A percentile compares a stretch with the other conserved stretches of the same genome.
Conservation (phyloP, 2,329 filamentous ascomycete species). For the Orbilia oligospora region DNA sequence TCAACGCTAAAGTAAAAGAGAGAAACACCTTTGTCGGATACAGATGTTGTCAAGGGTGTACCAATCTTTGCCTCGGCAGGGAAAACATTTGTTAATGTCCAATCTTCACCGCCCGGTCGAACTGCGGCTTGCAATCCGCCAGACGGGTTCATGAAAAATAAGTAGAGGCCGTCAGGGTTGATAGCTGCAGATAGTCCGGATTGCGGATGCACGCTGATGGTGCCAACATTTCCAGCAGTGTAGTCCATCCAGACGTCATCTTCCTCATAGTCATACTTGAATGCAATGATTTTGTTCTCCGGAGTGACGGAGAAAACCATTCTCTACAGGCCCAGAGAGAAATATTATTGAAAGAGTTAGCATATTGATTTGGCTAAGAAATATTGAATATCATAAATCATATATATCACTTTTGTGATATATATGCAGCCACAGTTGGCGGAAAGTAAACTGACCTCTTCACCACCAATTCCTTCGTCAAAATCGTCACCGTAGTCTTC, state of each 20-base stretch:
- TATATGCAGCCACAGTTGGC: neutral
- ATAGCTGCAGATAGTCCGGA: neutral
- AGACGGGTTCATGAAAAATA: neutral
- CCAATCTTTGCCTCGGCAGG: neutral
- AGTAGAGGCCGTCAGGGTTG: neutral
- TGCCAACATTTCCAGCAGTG: too few relatives aligned
- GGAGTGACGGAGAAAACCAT: neutral
- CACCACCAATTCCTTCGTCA: neutral
- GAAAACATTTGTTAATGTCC: neutral
- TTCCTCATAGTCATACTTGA: constrained; percentile 9
- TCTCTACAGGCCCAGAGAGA: neutral
- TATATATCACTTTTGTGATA: neutral
- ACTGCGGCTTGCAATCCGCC: neutral
- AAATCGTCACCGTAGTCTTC: neutral
- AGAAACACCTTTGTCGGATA: neutral
- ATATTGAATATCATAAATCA: neutral
- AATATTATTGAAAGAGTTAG: too few relatives aligned
- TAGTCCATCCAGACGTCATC: constrained; percentile 1
- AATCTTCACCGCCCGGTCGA: neutral
- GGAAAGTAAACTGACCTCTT: neutral
- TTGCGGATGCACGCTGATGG: neutral
- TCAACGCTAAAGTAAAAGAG: constrained; percentile 1
- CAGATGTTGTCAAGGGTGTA: neutral
- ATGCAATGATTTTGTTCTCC: neutral
- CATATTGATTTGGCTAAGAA: too few relatives aligned